phyloP scores from a whole-genome alignment of 108 stramenopile species.

The Cylindrotheca fusiformis region DNA sequence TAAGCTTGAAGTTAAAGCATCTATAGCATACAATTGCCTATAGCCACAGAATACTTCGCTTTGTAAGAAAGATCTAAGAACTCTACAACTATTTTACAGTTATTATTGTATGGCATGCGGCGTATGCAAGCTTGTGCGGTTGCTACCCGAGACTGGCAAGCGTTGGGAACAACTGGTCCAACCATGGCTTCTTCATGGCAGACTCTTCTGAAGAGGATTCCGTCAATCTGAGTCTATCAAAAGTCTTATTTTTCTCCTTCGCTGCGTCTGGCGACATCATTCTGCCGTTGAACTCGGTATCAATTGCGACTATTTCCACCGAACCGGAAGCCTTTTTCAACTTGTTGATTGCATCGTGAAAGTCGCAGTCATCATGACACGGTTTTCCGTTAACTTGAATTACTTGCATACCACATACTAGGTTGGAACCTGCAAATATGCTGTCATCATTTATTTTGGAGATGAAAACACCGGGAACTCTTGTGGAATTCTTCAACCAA shows the following conservation, averaged over 20 bases:
- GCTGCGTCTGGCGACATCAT: too few relatives aligned
- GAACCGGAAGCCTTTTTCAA: conserved; percentile 21
- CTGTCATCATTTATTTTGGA: conserved; percentile 23
- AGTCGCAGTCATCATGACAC: conserved; percentile 5
- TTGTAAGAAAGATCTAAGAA: too few relatives aligned
- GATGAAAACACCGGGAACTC: conserved; percentile 25
- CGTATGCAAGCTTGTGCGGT: too few relatives aligned
- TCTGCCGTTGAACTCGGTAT: background rate
- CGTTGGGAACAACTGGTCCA: background rate
- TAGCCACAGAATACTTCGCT: too few relatives aligned
- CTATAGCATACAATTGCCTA: too few relatives aligned
- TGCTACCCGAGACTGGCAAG: too few relatives aligned
- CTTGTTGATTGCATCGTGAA: conserved; percentile 26
- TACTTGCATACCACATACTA: conserved; percentile 19
- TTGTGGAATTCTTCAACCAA: conserved; percentile 26
- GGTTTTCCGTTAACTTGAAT: conserved; percentile 22
- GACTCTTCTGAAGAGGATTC: too few relatives aligned
- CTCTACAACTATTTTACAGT: too few relatives aligned
- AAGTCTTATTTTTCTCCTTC: too few relatives aligned
- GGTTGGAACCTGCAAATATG: conserved; percentile 23
- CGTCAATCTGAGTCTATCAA: too few relatives aligned
- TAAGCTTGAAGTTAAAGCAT: too few relatives aligned
- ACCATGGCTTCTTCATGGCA: background rate
- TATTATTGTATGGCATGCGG: too few relatives aligned
- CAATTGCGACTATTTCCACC: conserved; percentile 16